Evolutionary conservation across 2,329 filamentous ascomycete genomes (phyloP).

Genomic region (Aureobasidium sp.): DNA sequence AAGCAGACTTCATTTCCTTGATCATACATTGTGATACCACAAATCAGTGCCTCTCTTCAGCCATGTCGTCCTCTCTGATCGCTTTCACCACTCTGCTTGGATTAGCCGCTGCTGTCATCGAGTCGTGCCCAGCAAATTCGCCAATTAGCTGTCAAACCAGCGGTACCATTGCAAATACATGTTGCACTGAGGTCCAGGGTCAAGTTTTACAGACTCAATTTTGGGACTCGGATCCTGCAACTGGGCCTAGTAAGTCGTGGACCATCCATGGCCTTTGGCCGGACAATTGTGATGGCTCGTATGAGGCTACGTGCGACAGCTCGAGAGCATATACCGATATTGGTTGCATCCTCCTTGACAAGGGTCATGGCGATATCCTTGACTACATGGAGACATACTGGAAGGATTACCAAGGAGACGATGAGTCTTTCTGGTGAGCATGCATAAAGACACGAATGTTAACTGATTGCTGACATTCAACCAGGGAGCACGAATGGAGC

Average conservation of each 20-base stretch:
- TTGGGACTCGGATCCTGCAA: constrained; percentile 23
- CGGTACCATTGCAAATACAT: constrained; percentile 48
- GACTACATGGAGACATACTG: constrained; percentile 22
- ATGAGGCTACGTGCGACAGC: constrained; percentile 19
- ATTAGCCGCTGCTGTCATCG: not conserved
- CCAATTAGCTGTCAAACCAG: constrained; percentile 16
- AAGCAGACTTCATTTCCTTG: constrained; percentile 8
- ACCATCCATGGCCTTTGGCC: constrained; percentile 23
- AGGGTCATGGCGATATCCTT: constrained; percentile 19
- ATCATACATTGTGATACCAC: not conserved
- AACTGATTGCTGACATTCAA: not conserved
- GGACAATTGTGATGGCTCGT: constrained; percentile 22
- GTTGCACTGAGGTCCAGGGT: constrained; percentile 64
- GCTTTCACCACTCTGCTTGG: not conserved
- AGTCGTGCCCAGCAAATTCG: not conserved
- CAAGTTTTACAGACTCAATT: constrained; percentile 23
- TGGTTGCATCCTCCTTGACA: constrained; percentile 19
- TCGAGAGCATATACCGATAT: constrained; percentile 21
- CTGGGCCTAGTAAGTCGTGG: constrained; percentile 18
- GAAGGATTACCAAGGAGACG: constrained; percentile 22
- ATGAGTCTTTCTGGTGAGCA: constrained; percentile 18
- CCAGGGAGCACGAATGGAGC: constrained; percentile 20
- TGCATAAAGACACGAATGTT: not conserved
- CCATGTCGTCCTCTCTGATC: not conserved
- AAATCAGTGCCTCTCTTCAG: not conserved